Evolutionary conservation across 2,329 filamentous ascomycete species (phyloP), one percentile per base, ranked within the genome.

Genomic region (Stagonosporopsis tanaceti): DNA sequence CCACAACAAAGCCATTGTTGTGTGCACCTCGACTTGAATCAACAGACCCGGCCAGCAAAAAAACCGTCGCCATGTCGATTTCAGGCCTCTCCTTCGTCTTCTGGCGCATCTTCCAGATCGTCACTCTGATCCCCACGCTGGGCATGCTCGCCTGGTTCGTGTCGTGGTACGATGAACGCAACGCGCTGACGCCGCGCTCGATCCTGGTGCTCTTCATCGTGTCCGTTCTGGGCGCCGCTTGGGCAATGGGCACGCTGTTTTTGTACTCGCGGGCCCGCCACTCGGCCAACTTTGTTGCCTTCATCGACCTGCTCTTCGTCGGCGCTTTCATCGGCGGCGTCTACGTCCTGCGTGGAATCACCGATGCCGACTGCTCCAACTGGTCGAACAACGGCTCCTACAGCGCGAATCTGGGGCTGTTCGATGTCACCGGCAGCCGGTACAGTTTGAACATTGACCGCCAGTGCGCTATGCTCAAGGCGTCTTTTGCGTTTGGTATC

Each of bases 391-490:
- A 78, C 48, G 77, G 80, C 45, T 87, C 87, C 75, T 84, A 83
- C 66, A 73, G 85, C 50, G 34, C 58, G 37, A 81, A 82, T 46
- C 81, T 93, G 40, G 89, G 89, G 12, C 80, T 84, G 12, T 85
- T 91, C 60, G 85, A 90, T 57, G 65, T 77, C 32, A 79, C 77
- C 28, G 75, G 84, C 34, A 82, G 78, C 53, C 69, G 69, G 8
- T 79, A 86, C 57, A 76, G 82, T 39, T 71, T 88, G 38, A 76
- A 83, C 50, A 76, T 88, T 35, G 83, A 91, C 77, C 94, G 94
- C 82, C 86, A 87, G 5, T 98, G 94, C 79, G 86, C 89, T 47
- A 95, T 97, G 92, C 86, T 97, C 71, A 98, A 97, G 85, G 90
- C 93, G 1, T 85, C 83, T 65, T 98, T 92, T 78, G 94, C 92